Evolutionary conservation across 2,329 filamentous ascomycete genomes (phyloP), one percentile per base, ranked within the genome.

Genomic region (Colletotrichum cereale): DNA sequence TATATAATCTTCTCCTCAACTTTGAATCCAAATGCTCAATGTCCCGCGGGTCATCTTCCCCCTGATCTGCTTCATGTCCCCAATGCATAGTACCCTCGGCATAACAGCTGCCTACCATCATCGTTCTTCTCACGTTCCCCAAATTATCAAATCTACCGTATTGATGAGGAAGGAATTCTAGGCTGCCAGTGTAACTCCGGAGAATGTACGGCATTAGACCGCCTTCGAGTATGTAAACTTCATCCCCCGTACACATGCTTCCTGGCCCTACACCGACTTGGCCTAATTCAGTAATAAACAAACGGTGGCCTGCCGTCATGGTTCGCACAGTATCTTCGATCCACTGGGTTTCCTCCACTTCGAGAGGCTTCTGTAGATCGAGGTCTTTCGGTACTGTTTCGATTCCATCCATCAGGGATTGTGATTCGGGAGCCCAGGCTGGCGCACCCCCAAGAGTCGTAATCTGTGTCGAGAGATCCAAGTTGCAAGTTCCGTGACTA

Each of bases 61-160:
- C 1, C 2, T 47, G 5, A 18, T 2, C 16, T 1, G 7, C 26
- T 34, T 57, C 66, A 16, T 24, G 5, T 1, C 62, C 67, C 62
- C 62, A 60, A 3, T 60, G 38, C 71, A 73, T 73, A 21, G 58
- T 50, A 16, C 67, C 67, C 2, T 71, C 67, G 2, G 53, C 47
- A 18, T 62, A 73, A 16, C 71, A 67, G 1, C 48, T 71, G 14
- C 71, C 71, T 1, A 73, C 26, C 67, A 71, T 62, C 1, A 26
- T 53, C 3, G 26, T 21, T 0, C 26, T 24, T 5, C 16, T 50
- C n/a, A 50, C 5, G 14, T 29, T 38, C 8, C 21, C 8, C 5
- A 21, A 58, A 3, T 72, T 5, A 16, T 29, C 1, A 3, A 12
- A 10, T 38, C 31, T 34, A 5, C 21, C 31, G 10, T 2, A 12